phyloP scores from a whole-genome alignment of 805 yeast genomes.

The Pichia ethanolica region DNA sequence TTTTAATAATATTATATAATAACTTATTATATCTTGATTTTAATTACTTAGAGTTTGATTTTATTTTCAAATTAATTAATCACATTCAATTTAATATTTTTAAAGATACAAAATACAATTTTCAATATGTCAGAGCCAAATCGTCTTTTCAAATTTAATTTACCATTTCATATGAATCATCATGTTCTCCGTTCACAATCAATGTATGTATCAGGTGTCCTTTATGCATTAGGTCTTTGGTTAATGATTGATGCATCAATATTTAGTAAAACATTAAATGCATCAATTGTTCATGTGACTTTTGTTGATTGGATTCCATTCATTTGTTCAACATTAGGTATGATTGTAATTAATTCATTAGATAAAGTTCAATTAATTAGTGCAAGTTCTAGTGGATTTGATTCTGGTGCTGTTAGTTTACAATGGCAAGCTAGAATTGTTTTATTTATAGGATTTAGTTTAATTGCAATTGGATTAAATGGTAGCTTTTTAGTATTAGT shows the following conservation, averaged over 20 bases:
- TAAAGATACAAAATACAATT: not conserved
- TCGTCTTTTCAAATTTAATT: constrained; percentile 56
- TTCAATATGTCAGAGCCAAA: constrained; percentile 31
- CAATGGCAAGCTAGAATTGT: constrained; percentile 94
- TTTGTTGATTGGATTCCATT: constrained; percentile 96
- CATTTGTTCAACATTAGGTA: constrained; percentile 81
- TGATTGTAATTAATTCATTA: constrained; percentile 70
- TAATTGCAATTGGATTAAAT: constrained; percentile 89
- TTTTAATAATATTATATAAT: no score
- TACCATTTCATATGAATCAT: constrained; percentile 65
- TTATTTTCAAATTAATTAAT: not conserved
- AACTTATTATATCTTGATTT: no score
- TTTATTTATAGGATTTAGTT: constrained; percentile 84
- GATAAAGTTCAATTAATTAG: constrained; percentile 47
- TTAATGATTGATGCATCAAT: constrained; percentile 81
- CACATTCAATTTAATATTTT: not conserved
- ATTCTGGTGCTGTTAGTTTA: constrained; percentile 30
- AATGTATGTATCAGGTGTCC: constrained; percentile 67
- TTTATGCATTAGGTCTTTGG: constrained; percentile 87
- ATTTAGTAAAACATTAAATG: constrained; percentile 77
- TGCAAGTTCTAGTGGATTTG: constrained; percentile 19
- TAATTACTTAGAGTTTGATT: no score
- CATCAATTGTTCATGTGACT: constrained; percentile 77
- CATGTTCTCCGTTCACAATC: constrained; percentile 56
- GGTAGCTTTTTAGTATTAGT: constrained; percentile 87